Conservation (phyloP, 805 yeast species). For the Candida coquimbonensis region DNA sequence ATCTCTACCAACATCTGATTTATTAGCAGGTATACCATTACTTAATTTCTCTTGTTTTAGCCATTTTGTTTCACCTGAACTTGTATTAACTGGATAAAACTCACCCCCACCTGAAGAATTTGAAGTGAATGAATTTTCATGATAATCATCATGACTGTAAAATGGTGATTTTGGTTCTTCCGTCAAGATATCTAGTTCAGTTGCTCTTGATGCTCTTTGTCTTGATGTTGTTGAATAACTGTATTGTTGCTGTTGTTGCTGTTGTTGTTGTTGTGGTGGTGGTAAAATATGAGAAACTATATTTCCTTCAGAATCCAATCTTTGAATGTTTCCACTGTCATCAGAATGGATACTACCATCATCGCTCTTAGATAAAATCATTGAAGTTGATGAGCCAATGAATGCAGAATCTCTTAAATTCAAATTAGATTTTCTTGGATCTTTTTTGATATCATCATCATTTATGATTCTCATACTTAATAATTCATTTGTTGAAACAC, state of each 20-base stretch:
- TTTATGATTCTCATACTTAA: constrained; percentile 73
- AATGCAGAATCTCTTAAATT: constrained; percentile 37
- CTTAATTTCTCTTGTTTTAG: constrained; percentile 7
- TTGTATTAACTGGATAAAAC: constrained; percentile 19
- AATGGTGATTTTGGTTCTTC: constrained; percentile 8
- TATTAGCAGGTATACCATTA: too few species aligned
- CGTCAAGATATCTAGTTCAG: constrained; percentile 18
- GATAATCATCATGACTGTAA: not conserved
- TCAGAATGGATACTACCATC: constrained; percentile 24
- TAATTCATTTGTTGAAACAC: constrained; percentile 80
- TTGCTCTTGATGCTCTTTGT: constrained; percentile 18
- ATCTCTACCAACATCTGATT: too few species aligned
- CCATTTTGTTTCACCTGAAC: constrained; percentile 19
- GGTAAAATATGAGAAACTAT: constrained; percentile 12
- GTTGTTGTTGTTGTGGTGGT: not conserved
- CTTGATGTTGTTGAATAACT: not conserved
- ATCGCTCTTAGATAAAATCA: constrained; percentile 21
- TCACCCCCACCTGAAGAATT: constrained; percentile 15
- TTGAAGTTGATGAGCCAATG: constrained; percentile 22
- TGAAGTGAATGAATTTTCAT: constrained; percentile 19
- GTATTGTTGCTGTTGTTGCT: too few species aligned
- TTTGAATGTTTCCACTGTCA: constrained; percentile 23
- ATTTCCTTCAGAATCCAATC: constrained; percentile 24
- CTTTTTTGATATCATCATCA: constrained; percentile 39
- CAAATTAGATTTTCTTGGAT: constrained; percentile 34